phyloP scores from a whole-genome alignment of 169 alveolate species.

The Eimeria sp. region DNA sequence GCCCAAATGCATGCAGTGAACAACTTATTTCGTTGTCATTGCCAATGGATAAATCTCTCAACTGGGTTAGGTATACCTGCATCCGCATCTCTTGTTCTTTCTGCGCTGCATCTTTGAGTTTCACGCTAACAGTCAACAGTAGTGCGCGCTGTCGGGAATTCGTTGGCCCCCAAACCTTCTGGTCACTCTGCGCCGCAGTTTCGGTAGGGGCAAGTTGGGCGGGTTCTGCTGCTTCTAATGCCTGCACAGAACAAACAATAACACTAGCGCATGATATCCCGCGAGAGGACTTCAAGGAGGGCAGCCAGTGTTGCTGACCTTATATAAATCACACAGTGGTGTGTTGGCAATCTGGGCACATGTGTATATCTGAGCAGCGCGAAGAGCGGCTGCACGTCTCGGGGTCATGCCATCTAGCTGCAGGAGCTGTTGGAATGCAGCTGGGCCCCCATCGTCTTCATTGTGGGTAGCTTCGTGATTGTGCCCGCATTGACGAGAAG shows the following conservation, averaged over 20 bases:
- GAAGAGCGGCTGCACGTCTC: conserved; percentile 54
- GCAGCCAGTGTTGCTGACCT: conserved; percentile 23
- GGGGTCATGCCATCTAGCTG: conserved; percentile 75
- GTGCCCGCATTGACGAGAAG: neutral
- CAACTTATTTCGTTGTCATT: neutral
- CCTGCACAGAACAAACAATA: neutral
- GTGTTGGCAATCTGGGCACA: conserved; percentile 38
- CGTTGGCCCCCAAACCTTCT: neutral
- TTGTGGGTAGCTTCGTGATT: neutral
- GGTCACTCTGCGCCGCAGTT: neutral
- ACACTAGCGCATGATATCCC: neutral
- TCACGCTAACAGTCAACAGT: conserved; percentile 53
- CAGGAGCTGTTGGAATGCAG: conserved; percentile 38
- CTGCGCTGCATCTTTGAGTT: conserved; percentile 71
- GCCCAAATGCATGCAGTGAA: neutral
- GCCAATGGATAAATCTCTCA: neutral
- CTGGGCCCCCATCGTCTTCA: conserved; percentile 30
- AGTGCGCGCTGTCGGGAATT: conserved; percentile 51
- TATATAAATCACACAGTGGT: conserved; percentile 27
- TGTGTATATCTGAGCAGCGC: conserved; percentile 40
- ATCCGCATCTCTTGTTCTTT: conserved; percentile 49
- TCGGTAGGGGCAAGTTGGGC: conserved; percentile 29
- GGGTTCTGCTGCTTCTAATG: conserved; percentile 74
- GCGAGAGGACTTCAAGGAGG: neutral
- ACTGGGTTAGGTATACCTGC: neutral